A percentile compares a stretch with the other conserved stretches of the same genome.
phyloP scores from a whole-genome alignment of 1,139 yeast genomes.

The Candida anutae region DNA sequence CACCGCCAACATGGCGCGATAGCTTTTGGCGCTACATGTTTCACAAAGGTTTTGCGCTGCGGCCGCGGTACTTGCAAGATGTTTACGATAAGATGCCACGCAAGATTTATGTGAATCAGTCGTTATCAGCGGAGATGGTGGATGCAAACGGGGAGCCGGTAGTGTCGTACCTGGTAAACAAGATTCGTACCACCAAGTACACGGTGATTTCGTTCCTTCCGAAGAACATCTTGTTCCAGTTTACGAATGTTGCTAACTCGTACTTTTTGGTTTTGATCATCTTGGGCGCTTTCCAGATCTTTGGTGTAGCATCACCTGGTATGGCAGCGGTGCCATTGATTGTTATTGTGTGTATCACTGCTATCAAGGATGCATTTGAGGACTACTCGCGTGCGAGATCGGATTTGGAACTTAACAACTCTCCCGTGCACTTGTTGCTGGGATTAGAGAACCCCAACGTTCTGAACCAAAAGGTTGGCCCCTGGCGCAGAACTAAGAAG shows the following conservation, averaged over 20 bases:
- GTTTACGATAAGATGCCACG: slow-evolving; percentile 31
- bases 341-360: slow-evolving; percentile 84
- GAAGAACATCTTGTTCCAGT: slow-evolving; percentile 71
- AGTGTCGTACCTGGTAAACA: slow-evolving; percentile 65
- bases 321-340: slow-evolving; percentile 89
- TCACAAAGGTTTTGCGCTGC: slow-evolving; percentile 21
- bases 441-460: slow-evolving; percentile 74
- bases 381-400: slow-evolving; percentile 78
- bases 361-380: slow-evolving; percentile 87
- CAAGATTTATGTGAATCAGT: slow-evolving; percentile 30
- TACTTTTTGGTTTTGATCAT: slow-evolving; percentile 79
- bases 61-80: slow-evolving; percentile 30
- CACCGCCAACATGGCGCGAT: slow-evolving; percentile 26
- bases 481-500: slow-evolving; percentile 63
- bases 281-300: slow-evolving; percentile 79
- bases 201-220: slow-evolving; percentile 87
- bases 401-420: slow-evolving; percentile 83
- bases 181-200: slow-evolving; percentile 92
- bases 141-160: slow-evolving; percentile 44
- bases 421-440: slow-evolving; percentile 66
- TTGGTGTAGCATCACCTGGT: slow-evolving; percentile 89
- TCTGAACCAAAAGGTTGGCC: slow-evolving; percentile 53
- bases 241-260: slow-evolving; percentile 81
- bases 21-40: slow-evolving; percentile 22
- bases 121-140: slow-evolving; percentile 23